Base-by-base conservation (phyloP, 2,329 filamentous ascomycete species). In the Hyphodiscus sp. region DNA sequence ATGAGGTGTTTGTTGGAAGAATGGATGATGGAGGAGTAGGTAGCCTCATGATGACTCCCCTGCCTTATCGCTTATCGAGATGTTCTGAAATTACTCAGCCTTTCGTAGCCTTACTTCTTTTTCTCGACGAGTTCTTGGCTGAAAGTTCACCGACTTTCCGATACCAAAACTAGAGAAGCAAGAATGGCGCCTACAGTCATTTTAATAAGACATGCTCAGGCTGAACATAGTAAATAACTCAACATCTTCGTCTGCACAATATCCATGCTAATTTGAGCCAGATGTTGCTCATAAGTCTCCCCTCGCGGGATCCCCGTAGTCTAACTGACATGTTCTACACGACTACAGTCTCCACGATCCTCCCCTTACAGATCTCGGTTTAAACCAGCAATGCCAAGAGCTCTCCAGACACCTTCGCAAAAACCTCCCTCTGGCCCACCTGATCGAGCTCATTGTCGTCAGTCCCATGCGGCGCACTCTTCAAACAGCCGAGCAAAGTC, bases 201-300 rank as follows among this genome's bases (percentile, higher is more conserved):
- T 55, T 56, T 74, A 6, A 71, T 74, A 54, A 65, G 72, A 47
- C 72, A 74, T 53, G 72, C 68, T 20, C 64, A 74, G 65, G 72
- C 71, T 41, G 41, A 66, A 47, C 71, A 74, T 48, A 74, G 72
- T 72, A 59, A 63, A 67, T 66, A 26, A 20, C 47, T 30, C 26
- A 42, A 20, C 29, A 38, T 10, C 8, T 47, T n/a, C 9, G 10
- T 11, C 23, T 26, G 13, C 29, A 13, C 42, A 23, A 26, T 18
- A 49, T 45, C 29, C 29, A 45, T 16, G 43, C 50, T 48, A 52
- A 47, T 19, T 48, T 57, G 57, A 57, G 41, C 19, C 33, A 68
- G 66, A 67, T 63, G 61, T 62, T 20, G 51, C 58, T 54, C 56
- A 67, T 67, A 67, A 64, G 63, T 67, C 26, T 53, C 45, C 50